phyloP scores from a whole-genome alignment of 2,329 filamentous ascomycete genomes.

The Diaporthe australafricana region DNA sequence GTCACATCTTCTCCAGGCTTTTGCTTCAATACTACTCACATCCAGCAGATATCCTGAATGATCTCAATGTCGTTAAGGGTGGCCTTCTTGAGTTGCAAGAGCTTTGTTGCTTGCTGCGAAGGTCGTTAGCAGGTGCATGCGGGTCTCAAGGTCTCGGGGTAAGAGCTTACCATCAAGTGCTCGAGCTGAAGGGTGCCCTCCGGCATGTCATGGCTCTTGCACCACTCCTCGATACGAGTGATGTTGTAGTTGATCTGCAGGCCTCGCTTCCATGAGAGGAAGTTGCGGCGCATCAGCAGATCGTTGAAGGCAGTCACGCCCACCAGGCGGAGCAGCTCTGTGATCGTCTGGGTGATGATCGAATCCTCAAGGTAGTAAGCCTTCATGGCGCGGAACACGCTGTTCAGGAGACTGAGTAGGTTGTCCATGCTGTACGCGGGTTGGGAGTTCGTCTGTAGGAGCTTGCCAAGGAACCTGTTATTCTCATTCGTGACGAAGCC shows the following conservation, averaged over 20 bases:
- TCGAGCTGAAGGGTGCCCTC: conserved; percentile 97
- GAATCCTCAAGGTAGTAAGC: conserved; percentile 96
- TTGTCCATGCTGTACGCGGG: conserved; percentile 99
- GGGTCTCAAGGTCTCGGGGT: background rate
- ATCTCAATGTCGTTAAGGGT: conserved; percentile 99
- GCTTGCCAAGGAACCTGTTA: conserved; percentile 97
- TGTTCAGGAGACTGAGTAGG: conserved; percentile 93
- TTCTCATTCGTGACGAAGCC: conserved; percentile 99
- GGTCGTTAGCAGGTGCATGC: conserved; percentile 43
- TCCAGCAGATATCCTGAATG: conserved; percentile 99
- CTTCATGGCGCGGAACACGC: conserved; percentile 98
- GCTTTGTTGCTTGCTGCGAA: conserved; percentile 90
- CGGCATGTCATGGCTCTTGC: conserved; percentile 99
- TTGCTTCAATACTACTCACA: conserved; percentile 70
- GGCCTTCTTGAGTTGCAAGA: conserved; percentile 98
- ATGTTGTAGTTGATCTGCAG: conserved; percentile 99
- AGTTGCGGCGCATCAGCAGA: conserved; percentile 95
- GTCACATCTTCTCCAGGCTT: background rate
- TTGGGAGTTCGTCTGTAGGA: conserved; percentile 87
- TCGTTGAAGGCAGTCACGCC: conserved; percentile 99
- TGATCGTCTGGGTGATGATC: conserved; percentile 95
- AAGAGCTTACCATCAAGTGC: conserved; percentile 85
- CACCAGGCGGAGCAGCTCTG: conserved; percentile 90
- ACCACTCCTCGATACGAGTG: conserved; percentile 99
- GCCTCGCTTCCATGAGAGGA: conserved; percentile 98